These are phyloP conservation scores for Sequoiadendron giganteum DNA, from an alignment of 75 land plant genomes.

Conservation along the genomic window DNA sequence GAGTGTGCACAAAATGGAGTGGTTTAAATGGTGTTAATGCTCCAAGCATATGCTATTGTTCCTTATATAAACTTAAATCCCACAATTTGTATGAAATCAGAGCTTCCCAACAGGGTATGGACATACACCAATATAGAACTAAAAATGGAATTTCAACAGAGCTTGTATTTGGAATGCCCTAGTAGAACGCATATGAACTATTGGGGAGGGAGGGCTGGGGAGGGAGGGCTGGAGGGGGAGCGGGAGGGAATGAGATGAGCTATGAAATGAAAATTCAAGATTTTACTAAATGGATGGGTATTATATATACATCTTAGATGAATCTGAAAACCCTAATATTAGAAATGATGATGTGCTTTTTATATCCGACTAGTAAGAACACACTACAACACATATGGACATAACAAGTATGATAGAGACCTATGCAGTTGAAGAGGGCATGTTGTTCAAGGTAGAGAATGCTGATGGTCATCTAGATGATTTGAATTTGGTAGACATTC, in stretches of 20 bases:
- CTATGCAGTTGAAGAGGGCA: neutral
- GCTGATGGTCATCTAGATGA: neutral
- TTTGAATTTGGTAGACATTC: neutral
- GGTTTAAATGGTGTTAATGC: too few species aligned
- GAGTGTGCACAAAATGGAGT: too few species aligned
- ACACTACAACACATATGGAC: neutral
- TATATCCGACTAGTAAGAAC: neutral
- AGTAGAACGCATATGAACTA: too few species aligned
- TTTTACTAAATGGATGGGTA: neutral
- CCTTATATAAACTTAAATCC: too few species aligned
- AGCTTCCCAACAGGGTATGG: too few species aligned
- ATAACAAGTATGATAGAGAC: neutral
- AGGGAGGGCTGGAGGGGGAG: too few species aligned
- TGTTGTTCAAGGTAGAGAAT: neutral
- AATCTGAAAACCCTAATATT: neutral
- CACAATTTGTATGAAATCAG: too few species aligned
- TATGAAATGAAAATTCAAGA: neutral
- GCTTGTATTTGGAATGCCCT: too few species aligned
- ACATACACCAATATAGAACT: too few species aligned
- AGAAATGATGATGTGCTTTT: neutral
- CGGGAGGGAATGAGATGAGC: neutral
- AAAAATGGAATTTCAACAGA: too few species aligned
- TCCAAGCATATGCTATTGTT: too few species aligned
- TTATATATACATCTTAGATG: neutral
- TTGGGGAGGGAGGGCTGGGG: too few species aligned